A percentile compares a stretch with the other conserved stretches of the same genome.
Conservation (phyloP, 345 rosid genomes). For the Murraya paniculata region DNA sequence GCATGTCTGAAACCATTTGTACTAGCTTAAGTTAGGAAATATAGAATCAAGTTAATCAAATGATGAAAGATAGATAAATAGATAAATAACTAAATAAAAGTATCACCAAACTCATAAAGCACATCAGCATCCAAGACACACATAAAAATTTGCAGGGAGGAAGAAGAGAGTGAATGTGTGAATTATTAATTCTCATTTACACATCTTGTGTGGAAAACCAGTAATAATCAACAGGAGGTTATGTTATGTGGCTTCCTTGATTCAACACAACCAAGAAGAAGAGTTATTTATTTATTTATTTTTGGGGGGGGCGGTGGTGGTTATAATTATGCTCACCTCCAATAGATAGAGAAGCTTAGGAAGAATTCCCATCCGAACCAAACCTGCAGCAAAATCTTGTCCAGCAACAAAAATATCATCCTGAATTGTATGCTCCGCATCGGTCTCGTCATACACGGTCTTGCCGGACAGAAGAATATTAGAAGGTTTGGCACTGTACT, state of each 20-base stretch:
- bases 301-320: no score
- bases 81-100: not conserved
- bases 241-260: not conserved
- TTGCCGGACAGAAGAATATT: conserved; percentile 51
- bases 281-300: not conserved
- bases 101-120: not conserved
- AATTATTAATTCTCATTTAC: not conserved
- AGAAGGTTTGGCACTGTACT: conserved; percentile 87
- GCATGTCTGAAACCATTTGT: conserved; percentile 51
- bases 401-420: conserved; percentile 80
- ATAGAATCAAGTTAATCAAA: not conserved
- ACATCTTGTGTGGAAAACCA: not conserved
- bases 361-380: conserved; percentile 88
- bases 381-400: conserved; percentile 93
- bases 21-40: conserved; percentile 8
- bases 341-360: conserved; percentile 64
- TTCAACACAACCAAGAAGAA: not conserved
- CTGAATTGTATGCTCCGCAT: conserved; percentile 68
- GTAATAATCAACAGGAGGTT: not conserved
- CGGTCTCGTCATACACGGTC: conserved; percentile 49
- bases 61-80: not conserved
- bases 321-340: conserved; percentile 53
- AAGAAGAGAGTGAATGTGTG: not conserved
- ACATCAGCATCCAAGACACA: not conserved
- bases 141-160: not conserved